Conservation (phyloP, 768 basidiomycete genomes). For the Termitomyces titanicus region DNA sequence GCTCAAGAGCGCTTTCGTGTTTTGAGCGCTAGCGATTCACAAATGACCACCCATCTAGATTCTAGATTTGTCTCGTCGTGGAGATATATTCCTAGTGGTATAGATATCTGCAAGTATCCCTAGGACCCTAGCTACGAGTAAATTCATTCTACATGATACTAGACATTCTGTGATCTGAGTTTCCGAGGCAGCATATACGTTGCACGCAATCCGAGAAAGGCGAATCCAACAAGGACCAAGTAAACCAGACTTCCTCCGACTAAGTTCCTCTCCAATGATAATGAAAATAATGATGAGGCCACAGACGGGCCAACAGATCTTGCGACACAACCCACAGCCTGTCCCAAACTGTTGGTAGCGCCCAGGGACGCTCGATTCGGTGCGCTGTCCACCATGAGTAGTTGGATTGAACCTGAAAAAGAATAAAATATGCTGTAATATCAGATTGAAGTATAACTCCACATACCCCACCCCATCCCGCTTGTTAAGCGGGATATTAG, state of each 20-base stretch:
- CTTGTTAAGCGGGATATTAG: conserved; percentile 24
- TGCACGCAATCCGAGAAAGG: conserved; percentile 12
- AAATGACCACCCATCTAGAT: no score
- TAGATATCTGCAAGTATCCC: no score
- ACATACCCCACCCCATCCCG: conserved; percentile 34
- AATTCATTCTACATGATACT: no score
- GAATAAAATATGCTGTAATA: neutral
- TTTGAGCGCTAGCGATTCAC: no score
- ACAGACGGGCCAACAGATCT: conserved; percentile 39
- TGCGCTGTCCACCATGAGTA: conserved; percentile 41
- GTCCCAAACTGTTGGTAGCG: conserved; percentile 52
- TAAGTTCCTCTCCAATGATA: conserved; percentile 33
- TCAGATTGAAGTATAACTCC: neutral
- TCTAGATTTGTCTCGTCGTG: no score
- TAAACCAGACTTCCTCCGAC: conserved; percentile 36
- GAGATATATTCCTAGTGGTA: no score
- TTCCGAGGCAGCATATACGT: conserved; percentile 13
- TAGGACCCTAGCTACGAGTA: no score
- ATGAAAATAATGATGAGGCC: conserved; percentile 40
- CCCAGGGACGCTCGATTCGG: conserved; percentile 41
- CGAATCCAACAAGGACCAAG: conserved; percentile 18
- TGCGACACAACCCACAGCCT: conserved; percentile 45
- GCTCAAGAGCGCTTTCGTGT: no score
- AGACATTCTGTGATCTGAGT: conserved; percentile 1
- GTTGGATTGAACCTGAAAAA: conserved; percentile 43